Evolutionary conservation across 1,284 basidiomycete genomes (phyloP), one percentile per base, ranked within the genome.

Genomic region (Anthracocystis setariae): DNA sequence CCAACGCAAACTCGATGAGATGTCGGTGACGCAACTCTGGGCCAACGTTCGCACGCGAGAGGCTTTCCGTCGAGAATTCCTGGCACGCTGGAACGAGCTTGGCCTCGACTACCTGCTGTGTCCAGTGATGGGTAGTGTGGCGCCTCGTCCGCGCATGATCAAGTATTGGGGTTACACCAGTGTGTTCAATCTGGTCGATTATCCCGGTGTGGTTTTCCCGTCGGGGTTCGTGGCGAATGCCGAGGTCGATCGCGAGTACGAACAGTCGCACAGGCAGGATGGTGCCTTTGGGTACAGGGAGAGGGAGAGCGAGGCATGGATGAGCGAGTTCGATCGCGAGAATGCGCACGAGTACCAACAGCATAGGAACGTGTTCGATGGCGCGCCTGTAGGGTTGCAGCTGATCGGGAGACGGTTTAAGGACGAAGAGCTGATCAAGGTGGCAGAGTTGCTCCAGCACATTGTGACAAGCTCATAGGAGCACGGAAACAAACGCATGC

Each of bases 141-240:
- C 74, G 8, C 71, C 74, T 2, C 43, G 74, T n/a, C 69, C 70
- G 38, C 58, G 55, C 5, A 66, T 55, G 25, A 49, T 74, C 43
- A 50, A 40, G 23, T 74, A 74, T 44, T 74, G 65, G 73, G 60
- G 60, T 21, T 77, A 77, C 49, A 77, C 75, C 27, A 59, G 57
- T 27, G 57, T 66, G 15, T 77, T 74, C 43, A 77, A 77, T 17
- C 62, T 77, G 9, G 59, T 68, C 45, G 74, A 77, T 46, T 61
- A 66, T 25, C 75, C 75, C 0, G 66, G 64, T 1, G 62, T 70
- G 3, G 66, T 68, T 10, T 71, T 77, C 20, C 75, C 75, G 1
- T 64, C 71, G 13, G 59, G 62, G 9, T 42, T 59, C 40, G 38
- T 44, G 8, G 62, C 62, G 0, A 52, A 71, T 24, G n/a, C 27